Conservation (phyloP, 2,329 filamentous ascomycete genomes). For the Pestalotiopsis sp. region DNA sequence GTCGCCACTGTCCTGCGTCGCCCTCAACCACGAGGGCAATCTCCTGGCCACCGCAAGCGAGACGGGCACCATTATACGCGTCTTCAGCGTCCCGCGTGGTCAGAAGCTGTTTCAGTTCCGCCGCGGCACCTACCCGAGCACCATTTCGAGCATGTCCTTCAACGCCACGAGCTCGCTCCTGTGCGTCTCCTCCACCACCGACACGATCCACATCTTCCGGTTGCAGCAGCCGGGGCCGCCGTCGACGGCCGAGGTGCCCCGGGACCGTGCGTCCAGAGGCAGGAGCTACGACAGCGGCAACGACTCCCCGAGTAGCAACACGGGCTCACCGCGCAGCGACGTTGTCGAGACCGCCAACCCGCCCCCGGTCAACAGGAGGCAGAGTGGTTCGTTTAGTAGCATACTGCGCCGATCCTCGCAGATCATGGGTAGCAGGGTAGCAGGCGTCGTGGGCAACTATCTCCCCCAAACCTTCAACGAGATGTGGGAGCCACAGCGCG, state of each 20-base stretch:
- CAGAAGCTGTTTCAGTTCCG: conserved; percentile 96
- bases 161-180: conserved; percentile 91
- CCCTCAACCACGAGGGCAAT: conserved; percentile 90
- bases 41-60: conserved; percentile 93
- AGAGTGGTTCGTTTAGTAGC: conserved; percentile 82
- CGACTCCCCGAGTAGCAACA: conserved; percentile 50
- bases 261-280: conserved; percentile 56
- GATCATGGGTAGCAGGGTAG: conserved; percentile 86
- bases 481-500: conserved; percentile 94
- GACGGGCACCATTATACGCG: conserved; percentile 94
- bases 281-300: conserved; percentile 59
- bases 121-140: conserved; percentile 90
- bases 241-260: conserved; percentile 40
- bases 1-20: conserved; percentile 86
- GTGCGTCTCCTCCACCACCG: conserved; percentile 93
- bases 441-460: conserved; percentile 88
- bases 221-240: conserved; percentile 54
- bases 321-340: conserved; percentile 52
- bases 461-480: conserved; percentile 92
- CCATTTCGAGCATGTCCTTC: conserved; percentile 99
- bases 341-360: conserved; percentile 39
- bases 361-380: conserved; percentile 42
- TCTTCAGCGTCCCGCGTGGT: conserved; percentile 89
- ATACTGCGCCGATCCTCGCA: conserved; percentile 95
- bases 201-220: conserved; percentile 96